phyloP scores from a whole-genome alignment of 2,329 filamentous ascomycete species.

The Penicillium hesseltinei region DNA sequence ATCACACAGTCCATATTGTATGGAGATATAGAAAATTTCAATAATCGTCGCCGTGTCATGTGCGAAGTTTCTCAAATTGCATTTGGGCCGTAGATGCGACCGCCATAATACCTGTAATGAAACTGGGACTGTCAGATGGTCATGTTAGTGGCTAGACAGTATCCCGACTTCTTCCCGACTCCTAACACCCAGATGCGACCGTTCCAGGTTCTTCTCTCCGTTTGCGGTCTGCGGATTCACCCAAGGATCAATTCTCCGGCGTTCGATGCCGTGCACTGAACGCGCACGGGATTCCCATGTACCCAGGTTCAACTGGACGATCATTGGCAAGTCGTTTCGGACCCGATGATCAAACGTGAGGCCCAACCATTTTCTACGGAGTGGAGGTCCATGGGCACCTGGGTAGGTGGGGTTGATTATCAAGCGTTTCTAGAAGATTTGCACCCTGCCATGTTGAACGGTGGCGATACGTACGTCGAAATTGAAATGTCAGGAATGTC shows the following conservation, averaged over 20 bases:
- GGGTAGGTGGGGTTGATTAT: background rate
- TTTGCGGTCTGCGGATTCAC: background rate
- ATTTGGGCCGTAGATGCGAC: background rate
- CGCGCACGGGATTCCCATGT: background rate
- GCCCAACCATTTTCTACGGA: background rate
- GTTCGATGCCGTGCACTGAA: background rate
- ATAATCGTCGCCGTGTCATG: background rate
- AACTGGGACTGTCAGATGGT: background rate
- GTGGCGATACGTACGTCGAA: background rate
- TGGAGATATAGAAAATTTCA: background rate
- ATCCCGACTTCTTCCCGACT: background rate
- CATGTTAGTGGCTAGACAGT: background rate
- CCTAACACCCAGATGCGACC: background rate
- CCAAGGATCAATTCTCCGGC: background rate
- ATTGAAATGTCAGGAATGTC: background rate
- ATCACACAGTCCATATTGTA: background rate
- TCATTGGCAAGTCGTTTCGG: constrained; percentile 1
- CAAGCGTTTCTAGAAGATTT: constrained; percentile 6
- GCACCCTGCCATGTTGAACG: background rate
- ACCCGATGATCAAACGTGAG: constrained; percentile 3
- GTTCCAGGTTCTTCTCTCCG: background rate
- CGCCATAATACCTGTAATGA: background rate
- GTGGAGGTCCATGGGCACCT: background rate
- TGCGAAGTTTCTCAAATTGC: background rate
- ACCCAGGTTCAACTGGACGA: background rate